These are phyloP conservation scores for Macrocybe gigantea DNA, from an alignment of 768 basidiomycete species.

Conservation along the genomic window DNA sequence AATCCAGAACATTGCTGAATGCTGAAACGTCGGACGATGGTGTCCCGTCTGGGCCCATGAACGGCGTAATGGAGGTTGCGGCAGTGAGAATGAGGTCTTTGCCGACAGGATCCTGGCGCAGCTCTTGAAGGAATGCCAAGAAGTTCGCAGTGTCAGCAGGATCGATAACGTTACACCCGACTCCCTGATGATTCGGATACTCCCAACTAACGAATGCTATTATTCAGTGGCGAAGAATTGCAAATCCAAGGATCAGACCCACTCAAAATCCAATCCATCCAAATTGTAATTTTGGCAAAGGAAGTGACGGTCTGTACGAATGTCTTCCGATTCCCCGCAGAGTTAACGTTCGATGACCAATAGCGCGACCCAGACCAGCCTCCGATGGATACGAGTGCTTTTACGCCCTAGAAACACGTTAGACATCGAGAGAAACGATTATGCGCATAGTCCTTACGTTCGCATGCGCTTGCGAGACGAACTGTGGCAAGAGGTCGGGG, in stretches of 20 bases:
- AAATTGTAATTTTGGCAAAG: conserved; percentile 49
- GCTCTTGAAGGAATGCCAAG: conserved; percentile 57
- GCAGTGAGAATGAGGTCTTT: conserved; percentile 42
- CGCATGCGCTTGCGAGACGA: conserved; percentile 43
- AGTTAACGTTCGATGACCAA: conserved; percentile 60
- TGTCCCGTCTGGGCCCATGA: conserved; percentile 32
- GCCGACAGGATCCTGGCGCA: conserved; percentile 42
- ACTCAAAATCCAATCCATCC: conserved; percentile 58
- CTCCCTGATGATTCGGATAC: conserved; percentile 60
- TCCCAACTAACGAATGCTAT: conserved; percentile 61
- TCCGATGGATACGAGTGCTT: conserved; percentile 56
- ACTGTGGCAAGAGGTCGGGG: conserved; percentile 43
- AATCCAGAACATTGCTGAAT: conserved; percentile 51
- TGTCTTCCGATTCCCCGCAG: conserved; percentile 49
- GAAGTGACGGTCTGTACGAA: conserved; percentile 55
- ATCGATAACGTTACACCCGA: conserved; percentile 50
- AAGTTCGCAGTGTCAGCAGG: conserved; percentile 57
- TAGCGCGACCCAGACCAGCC: conserved; percentile 65
- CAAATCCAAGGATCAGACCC: conserved; percentile 10
- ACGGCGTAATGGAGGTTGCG: conserved; percentile 19
- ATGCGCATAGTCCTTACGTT: conserved; percentile 24
- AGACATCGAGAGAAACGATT: neutral
- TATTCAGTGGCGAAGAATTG: neutral
- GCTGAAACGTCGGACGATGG: conserved; percentile 53
- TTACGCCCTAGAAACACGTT: conserved; percentile 38